These are phyloP conservation scores for Paralagenidium karlingii DNA, from an alignment of 352 stramenopile genomes.

Conservation along the genomic window DNA sequence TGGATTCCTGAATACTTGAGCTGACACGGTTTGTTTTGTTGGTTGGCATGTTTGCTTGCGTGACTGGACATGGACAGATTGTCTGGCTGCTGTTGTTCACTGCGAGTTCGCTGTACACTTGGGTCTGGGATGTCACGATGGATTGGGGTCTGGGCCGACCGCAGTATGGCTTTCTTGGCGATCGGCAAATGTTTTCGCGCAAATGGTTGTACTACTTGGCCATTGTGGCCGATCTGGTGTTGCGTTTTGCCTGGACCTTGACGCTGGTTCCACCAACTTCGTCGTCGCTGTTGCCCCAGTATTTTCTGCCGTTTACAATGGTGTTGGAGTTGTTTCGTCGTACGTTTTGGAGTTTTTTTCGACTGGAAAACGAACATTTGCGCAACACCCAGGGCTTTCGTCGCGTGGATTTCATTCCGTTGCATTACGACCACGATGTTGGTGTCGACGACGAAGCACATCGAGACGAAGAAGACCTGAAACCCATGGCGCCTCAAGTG, in stretches of 20 bases:
- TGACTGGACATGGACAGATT: too few relatives aligned
- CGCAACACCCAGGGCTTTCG: slow-evolving; percentile 79
- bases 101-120: slow-evolving; percentile 66
- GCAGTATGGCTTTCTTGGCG: slow-evolving; percentile 62
- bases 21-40: too few relatives aligned
- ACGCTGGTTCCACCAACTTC: slow-evolving; percentile 62
- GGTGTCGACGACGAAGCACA: slow-evolving; percentile 15
- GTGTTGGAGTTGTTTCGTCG: slow-evolving; percentile 72
- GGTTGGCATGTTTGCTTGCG: slow-evolving; percentile 20
- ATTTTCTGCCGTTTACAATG: slow-evolving; percentile 79
- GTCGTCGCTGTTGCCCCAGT: slow-evolving; percentile 42
- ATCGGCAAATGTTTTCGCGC: slow-evolving; percentile 77
- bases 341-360: slow-evolving; percentile 82
- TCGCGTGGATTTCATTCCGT: slow-evolving; percentile 68
- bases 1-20: too few relatives aligned
- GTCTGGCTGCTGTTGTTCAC: slow-evolving; percentile 73
- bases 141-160: slow-evolving; percentile 73
- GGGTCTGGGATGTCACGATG: slow-evolving; percentile 80
- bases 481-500: slow-evolving; percentile 27
- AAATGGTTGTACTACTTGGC: slow-evolving; percentile 72
- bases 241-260: slow-evolving; percentile 74
- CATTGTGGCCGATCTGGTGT: slow-evolving; percentile 65
- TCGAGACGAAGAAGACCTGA: slow-evolving; percentile 10
- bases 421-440: slow-evolving; percentile 70
- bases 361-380: slow-evolving; percentile 75